Conservation (phyloP, 2,329 filamentous ascomycete genomes). For the Cladophialophora chaetospira region DNA sequence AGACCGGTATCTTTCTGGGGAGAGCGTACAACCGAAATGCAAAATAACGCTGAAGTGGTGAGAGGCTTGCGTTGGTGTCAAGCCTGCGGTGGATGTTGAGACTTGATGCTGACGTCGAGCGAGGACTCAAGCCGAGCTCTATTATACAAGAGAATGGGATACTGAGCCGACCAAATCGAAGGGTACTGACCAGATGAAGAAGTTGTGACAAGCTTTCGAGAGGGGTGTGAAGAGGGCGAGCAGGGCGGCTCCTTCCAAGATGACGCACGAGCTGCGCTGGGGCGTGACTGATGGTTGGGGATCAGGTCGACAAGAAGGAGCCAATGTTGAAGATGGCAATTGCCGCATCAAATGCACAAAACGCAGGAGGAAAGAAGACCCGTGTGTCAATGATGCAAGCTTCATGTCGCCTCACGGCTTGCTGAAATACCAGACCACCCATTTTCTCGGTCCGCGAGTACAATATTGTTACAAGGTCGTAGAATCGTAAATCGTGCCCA, state of each 20-base stretch:
- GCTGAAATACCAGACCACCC: too few relatives aligned
- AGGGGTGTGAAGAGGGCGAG: background rate
- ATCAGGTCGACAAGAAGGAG: background rate
- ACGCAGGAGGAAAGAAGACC: background rate
- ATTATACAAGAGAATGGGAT: background rate
- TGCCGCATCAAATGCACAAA: too few relatives aligned
- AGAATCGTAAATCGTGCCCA: slow-evolving; percentile 11
- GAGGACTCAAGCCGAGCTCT: too few relatives aligned
- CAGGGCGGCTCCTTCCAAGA: background rate
- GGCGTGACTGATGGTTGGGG: background rate
- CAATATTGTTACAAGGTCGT: too few relatives aligned
- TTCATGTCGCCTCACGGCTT: too few relatives aligned
- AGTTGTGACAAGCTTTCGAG: background rate
- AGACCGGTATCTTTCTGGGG: too few relatives aligned
- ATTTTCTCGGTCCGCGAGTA: too few relatives aligned
- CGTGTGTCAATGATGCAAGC: background rate
- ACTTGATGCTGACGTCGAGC: too few relatives aligned
- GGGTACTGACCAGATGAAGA: background rate
- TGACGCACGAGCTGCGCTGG: background rate
- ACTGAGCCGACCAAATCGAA: background rate
- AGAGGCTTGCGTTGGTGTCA: too few relatives aligned
- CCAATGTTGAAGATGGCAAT: background rate
- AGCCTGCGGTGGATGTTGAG: too few relatives aligned
- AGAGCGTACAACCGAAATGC: too few relatives aligned
- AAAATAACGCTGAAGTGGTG: too few relatives aligned